Evolutionary conservation across 805 yeast species (phyloP), one percentile per base, ranked within the genome.

Genomic region (Peterozyma xylosa): DNA sequence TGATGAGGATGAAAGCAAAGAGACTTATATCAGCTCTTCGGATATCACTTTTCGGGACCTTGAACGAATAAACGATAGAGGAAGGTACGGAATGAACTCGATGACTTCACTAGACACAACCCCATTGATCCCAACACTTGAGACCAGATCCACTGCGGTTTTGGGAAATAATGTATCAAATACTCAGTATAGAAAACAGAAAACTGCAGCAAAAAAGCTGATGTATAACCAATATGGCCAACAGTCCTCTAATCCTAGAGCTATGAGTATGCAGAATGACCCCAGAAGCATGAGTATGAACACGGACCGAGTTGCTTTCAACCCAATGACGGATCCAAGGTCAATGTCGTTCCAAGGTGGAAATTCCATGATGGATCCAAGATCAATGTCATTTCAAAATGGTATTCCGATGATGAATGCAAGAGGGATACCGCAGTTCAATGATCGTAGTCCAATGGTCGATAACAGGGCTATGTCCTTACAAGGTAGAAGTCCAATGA

Each of bases 51-150:
- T 82, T 49, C 78, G 76, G 49, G 90, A 85, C 53, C 64, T 86
- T 9, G 65, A 78, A 18, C 81, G 80, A 40, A 62, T 81, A 2
- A 66, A 82, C 41, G 86, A 81, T 50, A 71, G 83, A 35, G 86
- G 86, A 5, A 75, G 86, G 30, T 82, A 82, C 55, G 82, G 82
- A 3, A 65, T 72, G 15, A 65, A 70, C 41, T 48, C 63, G 37
- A 41, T 57, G 35, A 14, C 55, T 30, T 42, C 59, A 6, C 59
- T 67, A 44, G 87, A 82, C 49, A 72, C 90, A 0, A 72, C 87
- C 0, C 90, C 93, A 9, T 78, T 82, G 49, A 84, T 86, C 35
- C 95, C 95, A 6, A 83, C 88, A 0, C 43, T 85, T 3, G 67
- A 75, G 5, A 61, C 73, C 0, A 48, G 53, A 50, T 48, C 59